Conservation (phyloP, 208 protist genomes). For the Trichomonas vaginalis region DNA sequence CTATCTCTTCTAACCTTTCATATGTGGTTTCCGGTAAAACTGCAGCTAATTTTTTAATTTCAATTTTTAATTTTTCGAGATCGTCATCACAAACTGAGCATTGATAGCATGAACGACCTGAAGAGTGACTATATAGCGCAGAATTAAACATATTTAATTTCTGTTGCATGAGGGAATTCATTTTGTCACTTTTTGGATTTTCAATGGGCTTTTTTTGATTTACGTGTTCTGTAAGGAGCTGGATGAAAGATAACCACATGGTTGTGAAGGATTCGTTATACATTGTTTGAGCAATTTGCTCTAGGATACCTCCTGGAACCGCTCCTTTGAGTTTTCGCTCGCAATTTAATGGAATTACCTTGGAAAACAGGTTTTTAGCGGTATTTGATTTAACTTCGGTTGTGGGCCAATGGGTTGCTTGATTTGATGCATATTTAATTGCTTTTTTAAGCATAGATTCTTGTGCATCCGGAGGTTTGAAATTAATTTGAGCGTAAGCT, state of each 20-base stretch:
- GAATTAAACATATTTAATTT: background rate
- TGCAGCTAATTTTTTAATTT: background rate
- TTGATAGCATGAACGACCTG: background rate
- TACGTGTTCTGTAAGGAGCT: background rate
- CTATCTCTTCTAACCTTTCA: background rate
- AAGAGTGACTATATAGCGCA: background rate
- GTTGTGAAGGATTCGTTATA: background rate
- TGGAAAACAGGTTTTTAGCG: background rate
- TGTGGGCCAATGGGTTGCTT: background rate
- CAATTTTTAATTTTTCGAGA: background rate
- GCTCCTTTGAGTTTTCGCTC: background rate
- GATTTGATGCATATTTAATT: background rate
- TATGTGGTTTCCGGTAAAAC: background rate
- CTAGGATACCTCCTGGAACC: background rate
- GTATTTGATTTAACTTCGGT: background rate
- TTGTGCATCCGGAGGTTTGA: background rate
- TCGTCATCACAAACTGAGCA: background rate
- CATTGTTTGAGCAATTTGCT: background rate
- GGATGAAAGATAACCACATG: background rate
- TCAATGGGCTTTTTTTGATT: background rate
- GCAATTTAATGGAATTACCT: background rate
- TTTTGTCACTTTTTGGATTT: background rate
- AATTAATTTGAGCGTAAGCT: background rate
- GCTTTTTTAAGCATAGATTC: background rate
- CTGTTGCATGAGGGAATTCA: background rate